Percentiles rank a stretch among this genome's conserved stretches.
These are phyloP conservation scores for Crucihimalaya himalaica DNA, from an alignment of 345 rosid genomes.

Conservation along the genomic window DNA sequence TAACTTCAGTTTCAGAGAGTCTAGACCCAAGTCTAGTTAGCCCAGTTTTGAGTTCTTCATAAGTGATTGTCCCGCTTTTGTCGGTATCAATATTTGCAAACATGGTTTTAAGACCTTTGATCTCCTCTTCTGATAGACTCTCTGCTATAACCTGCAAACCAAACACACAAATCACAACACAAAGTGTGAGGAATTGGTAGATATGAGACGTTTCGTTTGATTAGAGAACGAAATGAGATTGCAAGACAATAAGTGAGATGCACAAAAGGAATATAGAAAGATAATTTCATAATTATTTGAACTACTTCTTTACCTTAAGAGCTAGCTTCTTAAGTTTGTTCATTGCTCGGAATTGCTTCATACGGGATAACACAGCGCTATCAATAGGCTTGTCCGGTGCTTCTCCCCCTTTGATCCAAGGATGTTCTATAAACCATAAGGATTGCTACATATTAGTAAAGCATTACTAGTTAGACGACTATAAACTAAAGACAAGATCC, in stretches of 20 bases:
- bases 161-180: neutral
- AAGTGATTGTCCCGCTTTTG: slow-evolving; percentile 86
- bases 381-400: slow-evolving; percentile 90
- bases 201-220: slow-evolving; percentile 1
- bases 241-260: neutral
- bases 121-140: slow-evolving; percentile 80
- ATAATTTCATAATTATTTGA: neutral
- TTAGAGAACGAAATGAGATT: neutral
- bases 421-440: slow-evolving; percentile 62
- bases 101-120: slow-evolving; percentile 79
- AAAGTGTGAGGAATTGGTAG: neutral
- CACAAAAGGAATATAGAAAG: neutral
- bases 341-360: slow-evolving; percentile 99
- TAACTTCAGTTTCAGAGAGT: slow-evolving; percentile 80
- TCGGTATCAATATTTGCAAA: slow-evolving; percentile 84
- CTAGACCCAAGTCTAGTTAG: slow-evolving; percentile 72
- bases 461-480: slow-evolving; percentile 24
- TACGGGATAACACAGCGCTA: slow-evolving; percentile 83
- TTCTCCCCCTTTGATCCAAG: slow-evolving; percentile 89
- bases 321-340: slow-evolving; percentile 92
- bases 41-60: slow-evolving; percentile 79
- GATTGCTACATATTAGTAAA: slow-evolving; percentile 34
- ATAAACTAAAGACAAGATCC: neutral
- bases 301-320: slow-evolving; percentile 56
- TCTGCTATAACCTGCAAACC: slow-evolving; percentile 72